Evolutionary conservation across 2,329 filamentous ascomycete species (phyloP), one percentile per base, ranked within the genome.

Genomic region (Claviceps africana): DNA sequence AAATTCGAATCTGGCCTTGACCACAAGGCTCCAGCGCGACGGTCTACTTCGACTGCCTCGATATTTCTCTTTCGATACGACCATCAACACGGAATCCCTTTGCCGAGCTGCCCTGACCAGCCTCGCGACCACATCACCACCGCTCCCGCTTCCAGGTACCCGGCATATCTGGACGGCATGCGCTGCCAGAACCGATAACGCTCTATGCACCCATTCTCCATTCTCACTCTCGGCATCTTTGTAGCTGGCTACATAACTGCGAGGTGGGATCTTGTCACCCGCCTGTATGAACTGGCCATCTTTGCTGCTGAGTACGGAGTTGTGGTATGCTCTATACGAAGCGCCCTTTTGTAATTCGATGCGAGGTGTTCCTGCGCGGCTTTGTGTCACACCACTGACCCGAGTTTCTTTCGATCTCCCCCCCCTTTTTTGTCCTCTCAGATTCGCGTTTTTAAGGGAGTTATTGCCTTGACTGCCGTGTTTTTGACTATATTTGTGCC

Each of bases 241-340:
- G 86, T 97, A 78, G 91, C 93, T 74, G 93, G 93, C 71, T 98
- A 98, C 78, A 97, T 91, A 70, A 98, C 93, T 72, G 93, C 93
- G 67, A 86, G 93, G 77, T 98, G 93, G 90, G 93, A 97, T 72
- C 83, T 98, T 57, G 89, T 96, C 60, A 96, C 91, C 62, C 85
- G 90, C 64, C 79, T 97, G 63, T 95, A 96, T 84, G 91, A 98
- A 72, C 82, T 98, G 63, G 86, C 88, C 60, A 86, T 95, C 59
- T 98, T 97, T 69, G 93, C 94, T 60, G 96, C 90, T 89, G 87
- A 97, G 70, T 88, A 97, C 87, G 89, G 91, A 66, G 93, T 98
- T 63, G 86, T 97, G 67, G 89, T 95, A 74, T 64, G 52, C 40
- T 30, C 19, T 46, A 10, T 17, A 44, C 28, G 13, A 35, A 15